Evolutionary conservation across 2,329 filamentous ascomycete genomes (phyloP), one percentile per base, ranked within the genome.

Genomic region (Arthrobotrys iridis): DNA sequence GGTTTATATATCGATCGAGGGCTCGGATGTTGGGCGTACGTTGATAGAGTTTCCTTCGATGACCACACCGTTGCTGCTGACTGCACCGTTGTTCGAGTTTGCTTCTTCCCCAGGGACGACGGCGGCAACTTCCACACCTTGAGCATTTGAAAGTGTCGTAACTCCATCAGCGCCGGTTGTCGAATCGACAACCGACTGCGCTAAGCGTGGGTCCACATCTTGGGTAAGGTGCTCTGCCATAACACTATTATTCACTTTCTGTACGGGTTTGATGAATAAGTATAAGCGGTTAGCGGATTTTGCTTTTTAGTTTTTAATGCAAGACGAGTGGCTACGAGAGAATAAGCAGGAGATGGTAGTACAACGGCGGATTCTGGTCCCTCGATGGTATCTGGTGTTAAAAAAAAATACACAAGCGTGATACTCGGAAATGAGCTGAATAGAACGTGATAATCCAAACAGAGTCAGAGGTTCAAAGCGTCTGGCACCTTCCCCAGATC

Each of bases 181-280:
- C 82, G 83, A 82, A 78, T 81, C 81, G 81, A 82, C 84, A 83
- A 84, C 84, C 83, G 85, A 83, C 85, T 85, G 87, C 86, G 84
- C 82, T 83, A 85, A 83, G 83, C 85, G 83, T 83, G 85, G 85
- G 86, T 87, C 85, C 85, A 86, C 86, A 87, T 87, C 83, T 82
- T 86, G 85, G 83, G 83, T 83, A 81, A 83, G 84, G 84, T 86
- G 84, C 85, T 87, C 85, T 86, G 86, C 86, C 86, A 87, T 87
- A 86, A 87, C 86, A 87, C 71, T 74, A 74, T 43, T 75, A 84
- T 82, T 80, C 83, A 80, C 80, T 82, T 79, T 80, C 83, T 84
- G 81, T 78, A 75, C 33, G 59, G 52, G 76, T 58, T 28, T 40
- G 74, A 20, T 0, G 18, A 11, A 37, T 22, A 18, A 30, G n/a